Conservation (phyloP, 2,329 filamentous ascomycete genomes). For the Diaporthe humulicola region DNA sequence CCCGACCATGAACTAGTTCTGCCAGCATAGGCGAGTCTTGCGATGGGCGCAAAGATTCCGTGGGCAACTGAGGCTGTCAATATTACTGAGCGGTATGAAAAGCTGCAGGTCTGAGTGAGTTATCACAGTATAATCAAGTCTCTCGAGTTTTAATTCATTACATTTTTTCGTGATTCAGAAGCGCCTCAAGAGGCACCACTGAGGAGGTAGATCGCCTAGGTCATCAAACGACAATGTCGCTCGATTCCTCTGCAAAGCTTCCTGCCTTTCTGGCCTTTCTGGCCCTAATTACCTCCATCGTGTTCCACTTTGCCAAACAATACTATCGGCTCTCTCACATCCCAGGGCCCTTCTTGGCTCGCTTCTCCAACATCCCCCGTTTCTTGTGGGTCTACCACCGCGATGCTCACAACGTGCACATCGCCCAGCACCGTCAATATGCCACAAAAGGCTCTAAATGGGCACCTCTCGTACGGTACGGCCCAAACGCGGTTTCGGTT, state of each 20-base stretch:
- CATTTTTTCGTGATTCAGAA: neutral
- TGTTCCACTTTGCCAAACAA: neutral
- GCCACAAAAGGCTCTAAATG: neutral
- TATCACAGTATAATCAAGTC: neutral
- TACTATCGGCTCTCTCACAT: neutral
- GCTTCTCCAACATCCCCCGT: slow-evolving; percentile 1
- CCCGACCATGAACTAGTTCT: neutral
- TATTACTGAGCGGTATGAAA: neutral
- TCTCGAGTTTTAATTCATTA: neutral
- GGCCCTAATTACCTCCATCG: neutral
- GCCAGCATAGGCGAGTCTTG: neutral
- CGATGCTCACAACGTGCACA: neutral
- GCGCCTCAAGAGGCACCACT: neutral
- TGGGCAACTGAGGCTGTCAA: neutral
- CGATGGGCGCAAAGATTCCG: neutral
- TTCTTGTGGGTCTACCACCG: neutral
- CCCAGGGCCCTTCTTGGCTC: neutral
- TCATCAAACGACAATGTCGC: neutral
- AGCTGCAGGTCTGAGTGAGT: neutral
- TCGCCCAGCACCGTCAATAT: slow-evolving; percentile 1
- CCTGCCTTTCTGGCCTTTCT: neutral
- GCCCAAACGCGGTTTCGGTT: neutral
- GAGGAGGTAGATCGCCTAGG: neutral
- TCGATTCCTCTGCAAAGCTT: neutral
- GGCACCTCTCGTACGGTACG: neutral